Evolutionary conservation across 176 grass and related monocot species (phyloP), one percentile per base, ranked within the genome.

Genomic region (Carex pumila): DNA sequence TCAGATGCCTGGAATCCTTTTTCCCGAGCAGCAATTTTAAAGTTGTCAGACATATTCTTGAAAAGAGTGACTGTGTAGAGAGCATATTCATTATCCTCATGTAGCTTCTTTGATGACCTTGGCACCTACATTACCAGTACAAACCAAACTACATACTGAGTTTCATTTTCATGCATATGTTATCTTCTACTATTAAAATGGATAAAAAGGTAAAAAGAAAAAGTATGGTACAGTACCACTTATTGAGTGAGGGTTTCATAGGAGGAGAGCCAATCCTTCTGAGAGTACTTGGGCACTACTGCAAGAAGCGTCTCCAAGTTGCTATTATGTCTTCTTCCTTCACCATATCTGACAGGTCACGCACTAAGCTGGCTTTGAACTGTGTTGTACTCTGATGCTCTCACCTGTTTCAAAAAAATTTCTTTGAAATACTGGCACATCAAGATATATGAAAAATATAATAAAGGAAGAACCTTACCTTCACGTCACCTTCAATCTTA

Each of bases 401-500:
- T 87, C 52, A 95, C 89, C 96, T 99, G 86, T 56, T 77, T 55
- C 6, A 19, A 55, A 10, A 36, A 25, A 29, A 49, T 22, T 1
- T 47, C 15, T 55, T 84, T 15, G 12, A 15, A 78, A 34, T 22
- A 9, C n/a, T 73, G 19, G 14, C 70, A 25, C 43, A 29, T 22
- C 0, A 22, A 29, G 34, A 17, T 37, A 39, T 12, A 4, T 12
- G 7, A 76, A 67, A 50, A 77, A 58, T 45, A 58, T 17, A 17
- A 58, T 11, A 17, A 81, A 68, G 12, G 36, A 69, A 66, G 73
- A 43, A 98, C 96, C 96, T 99, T 99, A 98, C 96, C 96, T 99
- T 99, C 93, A 99, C 88, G 85, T 99, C 96, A 52, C 95, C 96
- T 84, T 99, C 96, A 25, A 95, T 99, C 89, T 94, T 99, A 57